Percentiles rank a stretch among this genome's conserved stretches.
Conservation (phyloP, 2,329 filamentous ascomycete species). For the Aspergillus sp. region DNA sequence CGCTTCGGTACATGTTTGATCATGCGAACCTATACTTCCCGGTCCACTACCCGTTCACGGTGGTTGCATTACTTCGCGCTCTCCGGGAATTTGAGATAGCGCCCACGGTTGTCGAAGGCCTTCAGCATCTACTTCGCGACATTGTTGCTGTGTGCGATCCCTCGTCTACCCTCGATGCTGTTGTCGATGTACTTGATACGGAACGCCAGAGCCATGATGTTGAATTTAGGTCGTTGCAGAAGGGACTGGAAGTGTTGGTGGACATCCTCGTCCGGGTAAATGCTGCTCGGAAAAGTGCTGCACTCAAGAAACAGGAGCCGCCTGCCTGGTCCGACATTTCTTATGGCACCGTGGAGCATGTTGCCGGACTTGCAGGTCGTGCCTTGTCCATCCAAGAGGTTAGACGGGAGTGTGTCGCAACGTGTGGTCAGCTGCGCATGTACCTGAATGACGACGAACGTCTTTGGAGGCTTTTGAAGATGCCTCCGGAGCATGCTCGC, state of each 20-base stretch:
- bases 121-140: slow-evolving; percentile 45
- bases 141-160: slow-evolving; percentile 38
- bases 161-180: slow-evolving; percentile 13
- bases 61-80: slow-evolving; percentile 43
- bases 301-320: slow-evolving; percentile 27
- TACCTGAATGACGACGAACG: neutral
- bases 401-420: neutral
- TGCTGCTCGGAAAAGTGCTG: neutral
- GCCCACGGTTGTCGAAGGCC: slow-evolving; percentile 42
- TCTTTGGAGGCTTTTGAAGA: neutral
- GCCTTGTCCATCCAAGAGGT: slow-evolving; percentile 37
- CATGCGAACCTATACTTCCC: slow-evolving; percentile 41
- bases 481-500: neutral
- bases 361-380: slow-evolving; percentile 40
- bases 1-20: slow-evolving; percentile 45
- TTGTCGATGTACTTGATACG: slow-evolving; percentile 17
- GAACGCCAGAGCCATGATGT: slow-evolving; percentile 33
- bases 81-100: slow-evolving; percentile 38
- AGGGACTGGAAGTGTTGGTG: slow-evolving; percentile 39
- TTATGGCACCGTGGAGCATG: slow-evolving; percentile 27
- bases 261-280: slow-evolving; percentile 27
- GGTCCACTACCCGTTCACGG: slow-evolving; percentile 39
- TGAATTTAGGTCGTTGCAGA: slow-evolving; percentile 37
- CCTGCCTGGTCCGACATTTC: slow-evolving; percentile 16
- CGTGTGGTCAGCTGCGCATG: neutral